Evolutionary conservation across 2,329 filamentous ascomycete genomes (phyloP), one percentile per base, ranked within the genome.

Genomic region (Boeremia lycopersici): DNA sequence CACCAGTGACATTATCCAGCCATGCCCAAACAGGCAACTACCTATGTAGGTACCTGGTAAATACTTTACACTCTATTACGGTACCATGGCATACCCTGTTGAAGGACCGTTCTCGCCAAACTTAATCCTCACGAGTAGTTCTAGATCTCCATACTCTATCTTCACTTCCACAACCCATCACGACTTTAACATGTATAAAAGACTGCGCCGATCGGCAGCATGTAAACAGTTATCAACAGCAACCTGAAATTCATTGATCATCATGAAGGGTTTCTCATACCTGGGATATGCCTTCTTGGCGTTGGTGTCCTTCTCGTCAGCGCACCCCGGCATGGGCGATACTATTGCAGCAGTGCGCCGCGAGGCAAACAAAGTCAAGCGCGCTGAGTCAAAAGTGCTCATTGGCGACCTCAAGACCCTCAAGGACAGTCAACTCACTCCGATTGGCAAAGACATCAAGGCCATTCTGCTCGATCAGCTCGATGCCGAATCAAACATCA

Each of bases 331-430:
- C n/a, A 63, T 66, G 56, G 33, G 33, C 6, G 44, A 59, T 29
- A 58, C 60, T n/a, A 48, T 59, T n/a, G 11, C 29, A 36, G 46
- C 61, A 25, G 43, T 62, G n/a, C 41, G 43, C 12, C 35, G 33
- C 35, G 43, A 46, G 23, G 52, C 55, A 13, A 50, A 53, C 47
- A 49, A 63, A 35, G 40, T 55, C 39, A 54, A 62, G 31, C 60
- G 56, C 19, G 56, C 61, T 5, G 53, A 44, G 15, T 49, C 53
- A 5, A 55, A 49, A n/a, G 56, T 62, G 13, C 53, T 69, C 26
- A 68, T 70, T 23, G 65, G 65, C 9, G 67, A 71, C 44, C 47
- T 69, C 34, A 58, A 15, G 17, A 48, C 38, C n/a, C 46, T 41
- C n/a, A 48, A 51, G 19, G 51, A 62, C 28, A 56, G 56, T 17